These are phyloP conservation scores for Limtongia smithiae DNA, from an alignment of 805 yeast species.

Conservation along the genomic window DNA sequence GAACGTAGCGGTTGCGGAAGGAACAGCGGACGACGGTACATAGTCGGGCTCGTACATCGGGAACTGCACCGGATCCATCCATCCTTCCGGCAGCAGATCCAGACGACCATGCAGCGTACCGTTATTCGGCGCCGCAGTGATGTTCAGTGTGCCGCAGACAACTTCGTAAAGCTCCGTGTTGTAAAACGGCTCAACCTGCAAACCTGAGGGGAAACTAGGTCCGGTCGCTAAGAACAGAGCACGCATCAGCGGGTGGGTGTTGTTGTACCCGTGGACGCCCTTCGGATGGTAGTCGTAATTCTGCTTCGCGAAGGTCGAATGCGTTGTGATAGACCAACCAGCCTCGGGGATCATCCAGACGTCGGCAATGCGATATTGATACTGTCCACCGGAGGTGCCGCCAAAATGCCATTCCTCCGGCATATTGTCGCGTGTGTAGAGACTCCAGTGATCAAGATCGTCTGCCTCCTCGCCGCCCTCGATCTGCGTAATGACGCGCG, in stretches of 20 bases:
- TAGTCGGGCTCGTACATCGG: constrained; percentile 8
- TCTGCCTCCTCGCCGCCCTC: constrained; percentile 31
- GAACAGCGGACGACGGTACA: constrained; percentile 1
- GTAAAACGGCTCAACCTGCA: constrained; percentile 56
- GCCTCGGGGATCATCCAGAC: constrained; percentile 80
- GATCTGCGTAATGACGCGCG: constrained; percentile 36
- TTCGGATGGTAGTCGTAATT: constrained; percentile 52
- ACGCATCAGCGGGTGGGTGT: constrained; percentile 73
- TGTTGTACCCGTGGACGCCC: constrained; percentile 86
- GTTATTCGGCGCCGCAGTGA: constrained; percentile 56
- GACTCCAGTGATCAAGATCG: constrained; percentile 38
- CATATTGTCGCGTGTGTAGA: constrained; percentile 56
- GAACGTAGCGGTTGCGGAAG: background rate
- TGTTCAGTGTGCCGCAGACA: constrained; percentile 59
- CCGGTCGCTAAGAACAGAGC: constrained; percentile 78
- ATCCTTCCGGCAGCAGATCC: constrained; percentile 29
- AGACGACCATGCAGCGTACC: constrained; percentile 41
- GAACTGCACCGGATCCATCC: constrained; percentile 31
- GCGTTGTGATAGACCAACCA: constrained; percentile 72
- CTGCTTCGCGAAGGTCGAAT: constrained; percentile 50
- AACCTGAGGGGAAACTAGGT: constrained; percentile 58
- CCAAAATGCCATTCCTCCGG: constrained; percentile 57
- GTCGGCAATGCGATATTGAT: constrained; percentile 69
- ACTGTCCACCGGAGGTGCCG: constrained; percentile 39
- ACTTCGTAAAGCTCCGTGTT: constrained; percentile 74